phyloP scores from a whole-genome alignment of 441 rosid species.

The Syzygium syzygioides region DNA sequence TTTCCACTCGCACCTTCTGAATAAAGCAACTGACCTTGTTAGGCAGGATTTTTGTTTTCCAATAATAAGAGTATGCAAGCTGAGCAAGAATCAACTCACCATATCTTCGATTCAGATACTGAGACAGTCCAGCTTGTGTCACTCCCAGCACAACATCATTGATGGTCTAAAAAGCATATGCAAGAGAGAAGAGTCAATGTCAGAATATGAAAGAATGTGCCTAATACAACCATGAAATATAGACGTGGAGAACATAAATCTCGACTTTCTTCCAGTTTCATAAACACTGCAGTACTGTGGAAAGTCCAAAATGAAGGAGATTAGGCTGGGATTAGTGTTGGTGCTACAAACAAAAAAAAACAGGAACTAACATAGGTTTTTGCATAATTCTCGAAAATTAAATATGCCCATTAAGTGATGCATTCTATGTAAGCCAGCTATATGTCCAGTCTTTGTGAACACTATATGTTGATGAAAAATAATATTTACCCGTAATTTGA shows the following conservation, averaged over 20 bases:
- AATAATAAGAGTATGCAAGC: neutral
- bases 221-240: neutral
- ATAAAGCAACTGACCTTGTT: neutral
- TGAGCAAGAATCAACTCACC: conserved; percentile 23
- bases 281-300: neutral
- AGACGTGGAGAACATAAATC: neutral
- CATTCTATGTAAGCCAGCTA: neutral
- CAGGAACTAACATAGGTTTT: neutral
- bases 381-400: neutral
- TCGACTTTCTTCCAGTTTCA: neutral
- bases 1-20: conserved; percentile 14
- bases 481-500: neutral
- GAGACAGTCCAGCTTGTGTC: conserved; percentile 71
- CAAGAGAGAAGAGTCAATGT: neutral
- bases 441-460: neutral
- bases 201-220: neutral
- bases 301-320: neutral
- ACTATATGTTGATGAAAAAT: neutral
- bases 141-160: conserved; percentile 70
- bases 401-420: neutral
- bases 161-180: conserved; percentile 37
- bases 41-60: neutral
- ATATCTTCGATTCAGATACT: conserved; percentile 42
- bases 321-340: neutral
- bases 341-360: neutral